A percentile compares a stretch with the other conserved stretches of the same genome.
Evolutionary conservation across 73 alveolate genomes (phyloP).

Genomic region (Paramecium sexaurelia): DNA sequence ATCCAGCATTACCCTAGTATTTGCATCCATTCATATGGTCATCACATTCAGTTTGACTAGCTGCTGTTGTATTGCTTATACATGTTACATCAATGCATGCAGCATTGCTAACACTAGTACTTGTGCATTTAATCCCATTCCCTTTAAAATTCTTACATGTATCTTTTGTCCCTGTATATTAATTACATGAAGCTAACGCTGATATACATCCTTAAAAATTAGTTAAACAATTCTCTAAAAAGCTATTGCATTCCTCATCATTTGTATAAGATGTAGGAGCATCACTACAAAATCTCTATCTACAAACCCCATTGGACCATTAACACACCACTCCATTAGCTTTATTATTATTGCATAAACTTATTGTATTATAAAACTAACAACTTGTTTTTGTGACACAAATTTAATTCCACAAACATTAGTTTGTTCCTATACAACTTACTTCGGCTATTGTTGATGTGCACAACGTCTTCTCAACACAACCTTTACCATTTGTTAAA

Average conservation of each 20-base stretch:
- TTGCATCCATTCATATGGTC: background rate
- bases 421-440: background rate
- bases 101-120: background rate
- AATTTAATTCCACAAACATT: background rate
- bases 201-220: background rate
- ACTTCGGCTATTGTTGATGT: background rate
- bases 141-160: background rate
- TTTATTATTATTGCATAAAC: background rate
- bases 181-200: background rate
- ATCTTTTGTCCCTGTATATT: background rate
- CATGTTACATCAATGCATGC: background rate
- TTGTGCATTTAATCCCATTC: background rate
- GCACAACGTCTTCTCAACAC: slow-evolving; percentile 17
- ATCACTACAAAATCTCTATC: background rate
- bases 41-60: background rate
- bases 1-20: background rate
- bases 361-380: background rate
- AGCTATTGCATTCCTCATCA: background rate
- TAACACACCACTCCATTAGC: background rate
- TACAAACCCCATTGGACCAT: background rate
- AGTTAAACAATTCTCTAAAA: background rate
- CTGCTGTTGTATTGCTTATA: slow-evolving; percentile 2
- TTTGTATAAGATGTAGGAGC: background rate
- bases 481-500: slow-evolving; percentile 42
- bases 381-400: background rate